A percentile compares a stretch with the other conserved stretches of the same genome.
Conservation (phyloP, 495 filamentous ascomycete species). For the Penicillium diatomitis region DNA sequence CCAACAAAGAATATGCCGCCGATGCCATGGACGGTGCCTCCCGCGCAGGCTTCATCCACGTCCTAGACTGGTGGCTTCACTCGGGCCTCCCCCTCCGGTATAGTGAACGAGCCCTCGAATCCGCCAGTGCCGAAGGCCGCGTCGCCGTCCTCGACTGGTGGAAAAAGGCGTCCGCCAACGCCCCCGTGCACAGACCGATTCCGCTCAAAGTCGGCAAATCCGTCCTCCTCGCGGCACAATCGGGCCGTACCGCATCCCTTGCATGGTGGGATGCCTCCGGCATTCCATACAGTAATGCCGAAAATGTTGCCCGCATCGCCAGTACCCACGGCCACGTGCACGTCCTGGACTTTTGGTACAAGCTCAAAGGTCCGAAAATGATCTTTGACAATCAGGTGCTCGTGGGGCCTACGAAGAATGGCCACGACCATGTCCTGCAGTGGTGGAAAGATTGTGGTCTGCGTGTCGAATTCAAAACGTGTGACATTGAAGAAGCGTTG, state of each 20-base stretch:
- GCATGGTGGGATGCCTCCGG: slow-evolving; percentile 77
- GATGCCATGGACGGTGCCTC: slow-evolving; percentile 85
- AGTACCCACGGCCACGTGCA: slow-evolving; percentile 78
- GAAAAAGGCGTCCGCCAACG: slow-evolving; percentile 48
- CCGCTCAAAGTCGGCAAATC: slow-evolving; percentile 71
- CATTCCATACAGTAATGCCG: slow-evolving; percentile 63
- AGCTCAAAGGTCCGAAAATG: slow-evolving; percentile 71
- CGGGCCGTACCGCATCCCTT: slow-evolving; percentile 59
- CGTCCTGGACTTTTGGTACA: slow-evolving; percentile 74
- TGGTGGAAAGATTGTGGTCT: slow-evolving; percentile 81
- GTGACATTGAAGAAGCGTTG: slow-evolving; percentile 88
- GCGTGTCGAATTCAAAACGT: slow-evolving; percentile 84
- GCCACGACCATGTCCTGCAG: slow-evolving; percentile 72
- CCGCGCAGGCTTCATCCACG: slow-evolving; percentile 68
- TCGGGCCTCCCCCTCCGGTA: slow-evolving; percentile 76
- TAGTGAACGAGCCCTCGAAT: slow-evolving; percentile 75
- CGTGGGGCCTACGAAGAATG: slow-evolving; percentile 78
- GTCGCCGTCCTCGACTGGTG: slow-evolving; percentile 87
- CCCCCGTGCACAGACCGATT: slow-evolving; percentile 26
- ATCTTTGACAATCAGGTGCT: slow-evolving; percentile 84
- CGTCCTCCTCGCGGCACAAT: slow-evolving; percentile 70
- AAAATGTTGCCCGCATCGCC: slow-evolving; percentile 72
- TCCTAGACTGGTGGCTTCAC: slow-evolving; percentile 84
- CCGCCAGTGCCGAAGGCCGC: slow-evolving; percentile 73
- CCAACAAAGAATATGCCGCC: slow-evolving; percentile 66